A percentile compares a stretch with the other conserved stretches of the same genome.
These are phyloP conservation scores for Orychophragmus violaceus DNA, from an alignment of 345 rosid genomes.

Conservation along the genomic window DNA sequence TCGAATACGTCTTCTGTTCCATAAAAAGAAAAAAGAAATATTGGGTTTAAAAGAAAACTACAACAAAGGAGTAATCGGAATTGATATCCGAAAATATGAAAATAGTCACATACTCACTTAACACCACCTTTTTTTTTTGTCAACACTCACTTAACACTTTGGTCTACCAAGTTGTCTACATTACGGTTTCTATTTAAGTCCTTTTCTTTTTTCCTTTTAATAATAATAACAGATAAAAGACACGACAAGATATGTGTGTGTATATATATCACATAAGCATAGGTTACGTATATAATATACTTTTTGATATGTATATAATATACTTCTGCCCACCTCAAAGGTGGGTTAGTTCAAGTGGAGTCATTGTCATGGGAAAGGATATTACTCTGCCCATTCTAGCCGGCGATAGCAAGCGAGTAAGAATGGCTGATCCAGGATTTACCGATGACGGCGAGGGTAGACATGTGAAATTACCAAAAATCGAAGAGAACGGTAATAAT, in stretches of 20 bases:
- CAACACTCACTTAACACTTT: too few relatives aligned
- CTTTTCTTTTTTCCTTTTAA: neutral
- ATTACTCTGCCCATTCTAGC: neutral
- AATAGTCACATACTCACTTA: neutral
- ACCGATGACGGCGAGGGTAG: neutral
- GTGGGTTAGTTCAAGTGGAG: neutral
- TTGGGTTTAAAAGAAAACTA: neutral
- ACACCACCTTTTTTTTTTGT: too few relatives aligned
- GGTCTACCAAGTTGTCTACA: constrained; percentile 23
- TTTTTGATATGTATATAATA: neutral
- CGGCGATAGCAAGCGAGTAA: constrained; percentile 3
- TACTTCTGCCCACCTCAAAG: neutral
- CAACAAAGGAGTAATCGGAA: neutral
- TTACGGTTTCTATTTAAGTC: neutral
- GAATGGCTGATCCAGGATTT: neutral
- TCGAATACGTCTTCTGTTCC: neutral
- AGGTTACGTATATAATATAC: neutral
- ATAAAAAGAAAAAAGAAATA: neutral
- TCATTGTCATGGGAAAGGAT: neutral
- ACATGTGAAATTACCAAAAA: constrained; percentile 8
- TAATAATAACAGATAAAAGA: neutral
- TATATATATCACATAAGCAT: neutral
- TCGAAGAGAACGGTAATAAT: constrained; percentile 13
- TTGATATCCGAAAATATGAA: neutral
- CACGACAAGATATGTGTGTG: neutral